Evolutionary conservation across 2,329 filamentous ascomycete genomes (phyloP), one percentile per base, ranked within the genome.

Genomic region (Malbranchea zuffiana): DNA sequence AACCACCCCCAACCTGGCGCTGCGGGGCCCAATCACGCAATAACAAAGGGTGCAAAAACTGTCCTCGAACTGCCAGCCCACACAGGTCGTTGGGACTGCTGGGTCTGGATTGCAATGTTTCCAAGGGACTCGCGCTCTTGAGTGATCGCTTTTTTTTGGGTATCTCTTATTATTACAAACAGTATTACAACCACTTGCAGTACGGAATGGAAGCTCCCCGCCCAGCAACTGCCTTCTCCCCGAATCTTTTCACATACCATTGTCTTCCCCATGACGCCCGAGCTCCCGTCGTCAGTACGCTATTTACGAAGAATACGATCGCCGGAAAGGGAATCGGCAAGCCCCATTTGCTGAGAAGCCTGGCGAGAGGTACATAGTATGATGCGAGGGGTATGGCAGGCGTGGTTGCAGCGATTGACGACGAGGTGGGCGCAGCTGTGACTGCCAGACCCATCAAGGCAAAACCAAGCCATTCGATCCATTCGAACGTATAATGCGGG

Each of bases 401-500:
- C 18, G 36, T 23, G 8, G 17, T 23, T 21, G 18, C 15, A 21
- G 27, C 11, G 5, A 33, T 13, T 11, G 19, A 5, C 16, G 20
- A 18, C 10, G 37, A 17, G 24, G 28, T 16, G 2, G 32, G 16
- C 12, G 35, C 21, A 27, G 44, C 26, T 19, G 45, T 42, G 10
- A 65, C 53, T 0, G 56, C 49, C 1, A 56, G 56, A 6, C 60
- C 65, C 7, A 61, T 53, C 18, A 94, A 72, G 67, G 80, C 86
- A 58, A 86, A 98, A 0, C 90, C 90, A 3, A 72, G 59, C 90
- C 90, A 98, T 68, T 98, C 90, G 36, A 94, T 57, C 90, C 90
- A 98, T 64, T 98, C 90, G 54, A 80, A 82, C n/a, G 93, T 68
- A 59, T 95, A 98, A 58, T 98, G 90, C 47, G 90, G 86, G 59